Evolutionary conservation across 805 yeast genomes (phyloP), one percentile per base, ranked within the genome.

Genomic region (Saturnispora besseyi): DNA sequence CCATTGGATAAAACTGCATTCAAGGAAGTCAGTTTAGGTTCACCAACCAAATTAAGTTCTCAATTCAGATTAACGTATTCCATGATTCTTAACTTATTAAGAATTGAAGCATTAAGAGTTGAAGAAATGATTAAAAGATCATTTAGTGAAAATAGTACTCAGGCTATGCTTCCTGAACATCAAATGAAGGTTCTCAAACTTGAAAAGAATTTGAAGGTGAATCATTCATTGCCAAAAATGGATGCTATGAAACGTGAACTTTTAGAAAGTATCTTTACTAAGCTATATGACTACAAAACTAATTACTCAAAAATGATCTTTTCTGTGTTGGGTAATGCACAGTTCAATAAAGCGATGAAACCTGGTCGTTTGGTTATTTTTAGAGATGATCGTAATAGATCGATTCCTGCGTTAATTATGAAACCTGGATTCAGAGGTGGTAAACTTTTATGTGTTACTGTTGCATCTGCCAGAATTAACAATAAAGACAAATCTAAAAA

Each of bases 121-220:
- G 99, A 93, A 62, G 99, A 93, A 63, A 93, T 93, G 96, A 91
- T 93, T 59, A 91, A 90, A 62, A 86, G 91, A 55, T 89, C 97
- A 0, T 93, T 93, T 66, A 80, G 95, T 67, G 99, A 93, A 62
- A 90, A 93, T 60, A 74, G 90, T 0, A 76, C 90, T 0, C 97
- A 91, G 62, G 78, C 88, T 0, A 67, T 90, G 57, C 68, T 88
- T 47, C 97, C 97, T 0, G 95, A 89, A 55, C 93, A 87, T 60
- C 84, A 89, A 63, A 74, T 77, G 59, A 75, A 76, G 53, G 79
- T 88, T 28, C 72, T 78, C 44, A 68, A 69, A 40, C 69, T 82
- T 36, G 76, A 78, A 43, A 71, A 67, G 7, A 67, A 78, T 41
- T 63, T 87, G 22, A 55, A 54, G 32, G 44, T 47, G 3, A 31